Base-by-base conservation (phyloP, 768 basidiomycete genomes). In the Auricularia cornea region DNA sequence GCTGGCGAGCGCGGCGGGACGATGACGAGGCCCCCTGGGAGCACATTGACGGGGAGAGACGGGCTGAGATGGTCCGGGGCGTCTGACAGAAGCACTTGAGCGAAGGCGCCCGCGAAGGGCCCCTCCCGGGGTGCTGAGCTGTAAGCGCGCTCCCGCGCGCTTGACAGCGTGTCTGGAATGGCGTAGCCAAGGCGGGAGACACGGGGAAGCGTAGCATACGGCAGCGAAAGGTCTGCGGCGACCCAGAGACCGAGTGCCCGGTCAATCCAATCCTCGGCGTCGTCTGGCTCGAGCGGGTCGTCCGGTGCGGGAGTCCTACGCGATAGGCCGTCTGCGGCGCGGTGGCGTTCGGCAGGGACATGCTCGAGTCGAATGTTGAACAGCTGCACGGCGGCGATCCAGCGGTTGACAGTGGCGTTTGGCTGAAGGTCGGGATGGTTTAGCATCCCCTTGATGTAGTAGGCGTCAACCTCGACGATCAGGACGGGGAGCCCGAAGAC, bases 241-340 rank as follows among this genome's bases (percentile, higher is more conserved):
- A 23, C 6, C 44, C 44, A 48, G 8, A 48, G 11, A 6, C 44
- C 44, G 10, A 48, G 11, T 6, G 16, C 20, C 1, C 6, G 6
- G 11, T 48, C 44, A 20, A 48, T 10, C 33, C 57, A 48, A 14
- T 44, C 40, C 3, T 60, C 33, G 1, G 54, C 54, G 1, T 57
- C 54, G 54, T 57, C 54, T 1, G 4, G 8, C 30, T 57, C 54
- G 10, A 28, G 54, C 3, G 26, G 28, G 6, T 35, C 28, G 12
- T 60, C 35, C 3, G 28, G 28, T 20, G 57, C 10, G 8, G 57
- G 30, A 1, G 14, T 35, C 11, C 57, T 14, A 1, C 57, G 57
- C 1, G 78, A 80, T 12, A 81, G 61, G 0, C 69, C 78, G 71
- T 80, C 80, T 2, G 79, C 74, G 16, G 72, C 78, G 59, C 62